Evolutionary conservation across 306 rosid genomes (phyloP), one percentile per base, ranked within the genome.

Genomic region (Luffa aegyptiaca): DNA sequence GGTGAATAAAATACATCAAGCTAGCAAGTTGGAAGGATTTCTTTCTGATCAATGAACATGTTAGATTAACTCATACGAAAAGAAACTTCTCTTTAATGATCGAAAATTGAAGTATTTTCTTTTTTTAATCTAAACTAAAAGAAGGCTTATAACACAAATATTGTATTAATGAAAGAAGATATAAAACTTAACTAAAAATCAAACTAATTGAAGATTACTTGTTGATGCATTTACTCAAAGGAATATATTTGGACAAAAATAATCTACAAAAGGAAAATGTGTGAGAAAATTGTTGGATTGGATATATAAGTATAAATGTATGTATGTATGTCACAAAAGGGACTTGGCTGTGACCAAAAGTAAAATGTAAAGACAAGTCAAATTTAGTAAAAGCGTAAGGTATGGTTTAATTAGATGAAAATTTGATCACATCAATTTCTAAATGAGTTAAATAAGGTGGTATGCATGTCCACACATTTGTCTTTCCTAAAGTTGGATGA

Each of bases 381-480:
- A 70, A n/a, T 44, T 44, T 44, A 44, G 76, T 13, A 70, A n/a
- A 70, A 44, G 44, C 76, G 76, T 70, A 70, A 44, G 55, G 35
- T 44, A 9, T 44, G 36, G 49, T 70, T 70, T 11, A 44, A 70
- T 70, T 42, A 46, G 52, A 44, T 68, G 52, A 70, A 70, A 69
- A n/a, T 9, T n/a, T 20, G 53, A 69, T 69, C 36, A 69, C 52
- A 41, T 69, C 52, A 69, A 69, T 42, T 70, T 18, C 55, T 36
- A n/a, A 69, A 69, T 18, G 51, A 69, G 53, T 42, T 64, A 3
- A 41, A 41, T 42, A 41, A 66, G 33, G 48, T 68, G 48, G 14
- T 68, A 68, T 41, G 75, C 21, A 64, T 39, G 49, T 39, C 74
- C 75, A 68, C 75, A 42, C 75, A 68, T 68, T 41, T 68, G 75